Base-by-base conservation (phyloP, 768 basidiomycete genomes). In the Leccinum pellstonianum region DNA sequence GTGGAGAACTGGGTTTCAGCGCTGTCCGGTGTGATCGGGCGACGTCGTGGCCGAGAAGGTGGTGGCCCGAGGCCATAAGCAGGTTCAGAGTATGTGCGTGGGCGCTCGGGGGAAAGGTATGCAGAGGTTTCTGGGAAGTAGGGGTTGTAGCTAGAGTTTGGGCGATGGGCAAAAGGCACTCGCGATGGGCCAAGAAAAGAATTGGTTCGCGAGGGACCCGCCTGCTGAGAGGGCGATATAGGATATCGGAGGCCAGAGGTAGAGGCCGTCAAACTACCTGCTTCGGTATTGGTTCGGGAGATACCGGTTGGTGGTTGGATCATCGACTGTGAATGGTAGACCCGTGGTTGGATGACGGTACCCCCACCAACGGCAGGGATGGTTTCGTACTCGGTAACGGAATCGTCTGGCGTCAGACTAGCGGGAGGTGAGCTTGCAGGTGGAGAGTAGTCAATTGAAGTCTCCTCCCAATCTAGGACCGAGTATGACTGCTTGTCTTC, bases 361-460 rank as follows among this genome's bases (percentile, higher is more conserved):
- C 95, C 95, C 14, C 94, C 94, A 17, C 95, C 95, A 4, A 97
- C 89, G 3, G 95, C 95, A 12, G 95, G 93, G 37, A 95, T 85
- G 1, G 90, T 88, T 70, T 96, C 93, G 73, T 89, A 95, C 68
- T 92, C 91, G 11, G 80, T 74, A 43, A 81, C 70, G 19, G 76
- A 73, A 56, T 82, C 80, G 50, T 77, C 78, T 50, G 77, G 70
- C 8, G 67, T 62, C 25, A 78, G 68, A 51, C 82, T 83, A n/a
- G 75, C 69, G 3, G 77, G 77, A 19, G 84, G 76, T 5, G 79
- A 75, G 61, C 82, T 83, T 21, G 75, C 69, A 3, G 77, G 77
- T 21, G 84, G 75, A 6, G 79, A 75, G 61, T 77, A 72, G 38
- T 80, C 79, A 2, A 83, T 77, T 1, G 81, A 70, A 1, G 80